Conservation (phyloP, 108 stramenopile species). For the Mayamaea pseudoterrestris region DNA sequence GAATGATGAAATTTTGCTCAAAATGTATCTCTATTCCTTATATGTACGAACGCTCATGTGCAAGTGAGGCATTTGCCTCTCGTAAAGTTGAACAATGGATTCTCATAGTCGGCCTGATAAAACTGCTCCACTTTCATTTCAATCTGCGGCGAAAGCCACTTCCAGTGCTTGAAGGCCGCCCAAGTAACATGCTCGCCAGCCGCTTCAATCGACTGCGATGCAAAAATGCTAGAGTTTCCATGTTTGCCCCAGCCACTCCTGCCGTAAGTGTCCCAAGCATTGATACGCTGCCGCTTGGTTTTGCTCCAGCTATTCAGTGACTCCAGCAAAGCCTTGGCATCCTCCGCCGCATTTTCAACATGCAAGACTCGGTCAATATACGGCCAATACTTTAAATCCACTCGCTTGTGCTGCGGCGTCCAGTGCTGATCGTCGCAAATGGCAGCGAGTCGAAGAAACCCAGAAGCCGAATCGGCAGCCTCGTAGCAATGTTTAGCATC, state of each 20-base stretch:
- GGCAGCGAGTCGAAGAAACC: constrained; percentile 13
- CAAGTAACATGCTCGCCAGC: constrained; percentile 13
- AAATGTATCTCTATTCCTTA: too few relatives aligned
- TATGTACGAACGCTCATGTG: too few relatives aligned
- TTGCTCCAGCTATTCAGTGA: constrained; percentile 4
- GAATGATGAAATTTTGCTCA: too few relatives aligned
- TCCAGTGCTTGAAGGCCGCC: constrained; percentile 3
- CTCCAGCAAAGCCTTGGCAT: constrained; percentile 21
- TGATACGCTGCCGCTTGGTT: constrained; percentile 12
- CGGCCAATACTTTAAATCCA: constrained; percentile 26
- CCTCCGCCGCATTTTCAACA: constrained; percentile 17
- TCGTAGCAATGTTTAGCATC: constrained; percentile 8
- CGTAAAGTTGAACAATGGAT: constrained; percentile 22
- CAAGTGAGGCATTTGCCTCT: not conserved
- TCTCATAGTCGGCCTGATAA: constrained; percentile 18
- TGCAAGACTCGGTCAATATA: constrained; percentile 31
- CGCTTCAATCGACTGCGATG: constrained; percentile 1
- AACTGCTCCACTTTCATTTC: constrained; percentile 13
- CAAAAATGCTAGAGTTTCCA: constrained; percentile 16
- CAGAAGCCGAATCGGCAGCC: constrained; percentile 9
- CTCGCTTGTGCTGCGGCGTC: constrained; percentile 21
- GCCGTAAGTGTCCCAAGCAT: constrained; percentile 19
- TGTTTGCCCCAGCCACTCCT: constrained; percentile 27
- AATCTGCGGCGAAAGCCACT: constrained; percentile 15
- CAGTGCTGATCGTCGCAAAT: constrained; percentile 28